Evolutionary conservation across 2,329 filamentous ascomycete species (phyloP).

Genomic region (Clarireedia homoeocarpa): DNA sequence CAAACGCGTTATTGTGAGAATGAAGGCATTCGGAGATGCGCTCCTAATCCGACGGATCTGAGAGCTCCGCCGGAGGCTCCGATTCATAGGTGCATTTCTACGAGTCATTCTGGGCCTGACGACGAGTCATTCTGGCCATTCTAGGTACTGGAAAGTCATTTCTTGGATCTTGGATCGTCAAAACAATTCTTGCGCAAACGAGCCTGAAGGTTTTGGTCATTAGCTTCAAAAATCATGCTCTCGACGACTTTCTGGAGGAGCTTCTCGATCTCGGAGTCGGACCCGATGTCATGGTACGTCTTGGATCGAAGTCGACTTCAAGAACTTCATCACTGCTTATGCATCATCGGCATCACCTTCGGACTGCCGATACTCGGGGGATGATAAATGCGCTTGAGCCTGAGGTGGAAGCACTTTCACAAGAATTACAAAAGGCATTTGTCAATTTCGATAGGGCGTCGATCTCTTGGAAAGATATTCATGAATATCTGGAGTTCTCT

Average conservation of each 20-base stretch:
- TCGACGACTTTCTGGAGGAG: slow-evolving; percentile 60
- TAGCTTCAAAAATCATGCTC: slow-evolving; percentile 60
- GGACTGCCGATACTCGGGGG: slow-evolving; percentile 30
- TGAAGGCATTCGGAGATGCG: too few species aligned
- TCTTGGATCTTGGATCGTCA: slow-evolving; percentile 56
- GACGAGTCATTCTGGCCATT: too few species aligned
- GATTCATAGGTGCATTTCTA: too few species aligned
- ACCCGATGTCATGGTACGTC: slow-evolving; percentile 43
- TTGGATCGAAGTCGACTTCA: slow-evolving; percentile 56
- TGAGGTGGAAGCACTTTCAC: slow-evolving; percentile 36
- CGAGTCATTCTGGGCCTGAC: too few species aligned
- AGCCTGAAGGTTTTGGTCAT: slow-evolving; percentile 50
- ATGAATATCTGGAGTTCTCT: slow-evolving; percentile 43
- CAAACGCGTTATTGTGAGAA: too few species aligned
- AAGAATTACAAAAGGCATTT: slow-evolving; percentile 25
- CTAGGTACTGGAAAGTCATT: slow-evolving; percentile 69
- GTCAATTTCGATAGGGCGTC: slow-evolving; percentile 13
- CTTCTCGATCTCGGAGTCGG: slow-evolving; percentile 51
- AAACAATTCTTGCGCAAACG: slow-evolving; percentile 43
- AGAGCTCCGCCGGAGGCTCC: too few species aligned
- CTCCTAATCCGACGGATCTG: too few species aligned
- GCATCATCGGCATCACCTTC: slow-evolving; percentile 27
- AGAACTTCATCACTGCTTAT: slow-evolving; percentile 38
- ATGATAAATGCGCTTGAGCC: slow-evolving; percentile 9
- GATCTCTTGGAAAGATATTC: slow-evolving; percentile 23